Base-by-base conservation (phyloP, 768 basidiomycete species). In the Infundibulicybe gibba region DNA sequence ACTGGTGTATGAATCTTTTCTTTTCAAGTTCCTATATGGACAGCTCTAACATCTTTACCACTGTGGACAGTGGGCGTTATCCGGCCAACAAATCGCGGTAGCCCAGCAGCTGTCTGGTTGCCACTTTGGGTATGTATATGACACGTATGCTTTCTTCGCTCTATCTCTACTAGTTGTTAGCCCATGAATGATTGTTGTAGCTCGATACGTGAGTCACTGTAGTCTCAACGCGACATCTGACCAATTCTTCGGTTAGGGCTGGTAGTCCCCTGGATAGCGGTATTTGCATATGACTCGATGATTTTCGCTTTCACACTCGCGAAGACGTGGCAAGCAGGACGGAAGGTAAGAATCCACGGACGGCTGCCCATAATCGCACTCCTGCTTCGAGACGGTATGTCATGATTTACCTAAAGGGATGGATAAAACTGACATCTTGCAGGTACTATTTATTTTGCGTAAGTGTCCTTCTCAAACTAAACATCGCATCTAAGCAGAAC, bases 381-480 rank as follows among this genome's bases (percentile, higher is more conserved):
- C 15, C 58, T 81, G 6, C 57, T 72, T 20, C 65, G 77, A 50
- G 79, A 81, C 53, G 79, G 80, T 78, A 49, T 49, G 71, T 64
- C 17, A 19, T 8, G 32, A 16, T 20, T 16, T 17, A 37, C 32
- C 17, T 21, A 32, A 8, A 25, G 8, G 4, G 8, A 17, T 44
- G 3, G 16, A 31, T n/a, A 8, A 8, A 8, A 5, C 44, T 40
- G 11, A 43, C 47, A 15, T 20, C n/a, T 48, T 10, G 3, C 44
- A 80, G 80, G 79, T 44, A 72, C 76, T 2, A 56, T 81, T 19
- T 82, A 80, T 54, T 81, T 77, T 51, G 75, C 68, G 79, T 81
- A 50, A 62, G 77, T 25, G 25, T 25, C 25, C 25, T 25, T 3
- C 25, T 8, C 1, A 13, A 16, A 11, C 4, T 5, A 42, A 43